A percentile compares a stretch with the other conserved stretches of the same genome.
phyloP scores from a whole-genome alignment of 108 stramenopile genomes.

The Skeletonema potamos region DNA sequence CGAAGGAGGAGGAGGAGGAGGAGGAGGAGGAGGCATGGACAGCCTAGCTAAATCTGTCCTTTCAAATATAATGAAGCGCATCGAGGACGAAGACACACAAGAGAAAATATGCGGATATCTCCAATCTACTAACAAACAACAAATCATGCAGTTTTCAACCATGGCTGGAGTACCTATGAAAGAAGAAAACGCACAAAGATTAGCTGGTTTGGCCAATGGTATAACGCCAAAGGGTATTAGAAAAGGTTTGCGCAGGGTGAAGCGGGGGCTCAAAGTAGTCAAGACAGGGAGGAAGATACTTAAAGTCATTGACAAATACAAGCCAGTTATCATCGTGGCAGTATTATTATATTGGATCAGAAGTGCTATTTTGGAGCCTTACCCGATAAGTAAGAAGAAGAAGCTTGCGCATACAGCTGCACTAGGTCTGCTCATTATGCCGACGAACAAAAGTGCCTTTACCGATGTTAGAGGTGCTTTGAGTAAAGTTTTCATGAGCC shows the following conservation, averaged over 20 bases:
- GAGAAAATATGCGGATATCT: constrained; percentile 62
- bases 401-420: constrained; percentile 23
- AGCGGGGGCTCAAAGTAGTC: constrained; percentile 46
- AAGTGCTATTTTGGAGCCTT: constrained; percentile 61
- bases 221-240: constrained; percentile 62
- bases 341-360: constrained; percentile 62
- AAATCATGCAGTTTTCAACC: constrained; percentile 55
- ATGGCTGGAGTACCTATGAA: constrained; percentile 72
- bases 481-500: constrained; percentile 51
- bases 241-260: constrained; percentile 47
- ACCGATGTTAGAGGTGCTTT: constrained; percentile 30
- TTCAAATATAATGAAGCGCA: constrained; percentile 54
- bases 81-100: constrained; percentile 73
- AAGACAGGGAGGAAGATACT: constrained; percentile 55
- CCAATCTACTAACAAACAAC: constrained; percentile 51
- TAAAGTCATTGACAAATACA: constrained; percentile 67
- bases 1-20: no score
- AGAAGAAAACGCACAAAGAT: constrained; percentile 39
- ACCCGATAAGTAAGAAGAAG: constrained; percentile 38
- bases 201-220: constrained; percentile 55
- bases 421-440: constrained; percentile 27
- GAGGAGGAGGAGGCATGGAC: constrained; percentile 41
- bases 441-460: constrained; percentile 47
- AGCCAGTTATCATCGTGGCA: constrained; percentile 51
- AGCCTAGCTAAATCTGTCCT: constrained; percentile 67